phyloP scores from a whole-genome alignment of 2,329 filamentous ascomycete genomes.

The Rosellinia necatrix region DNA sequence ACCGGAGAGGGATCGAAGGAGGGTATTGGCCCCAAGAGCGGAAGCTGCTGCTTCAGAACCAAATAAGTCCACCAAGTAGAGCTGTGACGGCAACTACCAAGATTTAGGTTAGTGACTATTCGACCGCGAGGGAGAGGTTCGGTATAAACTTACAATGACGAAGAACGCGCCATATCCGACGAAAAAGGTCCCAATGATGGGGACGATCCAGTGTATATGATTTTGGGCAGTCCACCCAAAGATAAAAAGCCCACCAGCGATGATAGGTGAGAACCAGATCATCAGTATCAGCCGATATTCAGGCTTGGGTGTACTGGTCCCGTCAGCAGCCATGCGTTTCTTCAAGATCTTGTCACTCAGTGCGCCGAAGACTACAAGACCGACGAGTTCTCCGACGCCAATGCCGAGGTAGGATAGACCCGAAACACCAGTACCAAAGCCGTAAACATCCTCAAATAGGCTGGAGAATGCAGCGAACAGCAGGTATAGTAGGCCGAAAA shows the following conservation, averaged over 20 bases:
- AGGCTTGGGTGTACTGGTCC: neutral
- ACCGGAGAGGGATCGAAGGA: slow-evolving; percentile 16
- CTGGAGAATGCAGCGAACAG: slow-evolving; percentile 10
- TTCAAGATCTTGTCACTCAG: slow-evolving; percentile 13
- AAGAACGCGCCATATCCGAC: slow-evolving; percentile 15
- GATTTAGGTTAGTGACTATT: no score
- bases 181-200: slow-evolving; percentile 14
- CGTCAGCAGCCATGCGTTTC: neutral
- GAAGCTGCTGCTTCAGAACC: slow-evolving; percentile 16
- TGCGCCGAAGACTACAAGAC: slow-evolving; percentile 5
- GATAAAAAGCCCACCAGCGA: slow-evolving; percentile 6
- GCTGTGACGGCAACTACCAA: slow-evolving; percentile 4
- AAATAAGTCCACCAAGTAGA: slow-evolving; percentile 16
- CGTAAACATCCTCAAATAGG: slow-evolving; percentile 10
- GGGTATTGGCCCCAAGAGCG: slow-evolving; percentile 11
- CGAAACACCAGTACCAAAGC: slow-evolving; percentile 1
- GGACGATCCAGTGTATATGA: slow-evolving; percentile 19
- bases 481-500: slow-evolving; percentile 13
- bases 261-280: slow-evolving; percentile 13
- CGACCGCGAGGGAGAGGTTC: no score
- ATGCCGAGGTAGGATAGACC: slow-evolving; percentile 16
- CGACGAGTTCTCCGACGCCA: slow-evolving; percentile 4
- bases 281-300: slow-evolving; percentile 15
- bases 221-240: slow-evolving; percentile 22
- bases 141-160: no score